phyloP scores from a whole-genome alignment of 495 filamentous ascomycete genomes.

The Annulohypoxylon bovei region DNA sequence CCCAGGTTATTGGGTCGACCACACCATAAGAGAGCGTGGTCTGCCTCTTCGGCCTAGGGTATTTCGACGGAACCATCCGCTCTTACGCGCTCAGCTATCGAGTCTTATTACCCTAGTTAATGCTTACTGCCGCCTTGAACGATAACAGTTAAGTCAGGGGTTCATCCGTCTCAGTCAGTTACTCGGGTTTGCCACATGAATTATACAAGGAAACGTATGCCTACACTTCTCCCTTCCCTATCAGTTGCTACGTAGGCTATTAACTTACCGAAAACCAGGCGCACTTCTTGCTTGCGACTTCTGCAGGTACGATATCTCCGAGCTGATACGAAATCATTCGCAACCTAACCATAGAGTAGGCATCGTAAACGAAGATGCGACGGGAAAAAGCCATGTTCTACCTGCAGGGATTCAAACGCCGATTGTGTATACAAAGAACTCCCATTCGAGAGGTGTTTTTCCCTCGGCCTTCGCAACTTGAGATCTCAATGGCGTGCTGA shows the following conservation, averaged over 20 bases:
- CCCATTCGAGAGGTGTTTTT: conserved; percentile 44
- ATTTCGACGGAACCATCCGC: conserved; percentile 42
- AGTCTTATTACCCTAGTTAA: conserved; percentile 32
- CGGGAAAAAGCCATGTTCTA: conserved; percentile 48
- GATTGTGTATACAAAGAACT: conserved; percentile 51
- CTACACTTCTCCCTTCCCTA: conserved; percentile 15
- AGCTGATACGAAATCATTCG: not conserved
- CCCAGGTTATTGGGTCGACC: conserved; percentile 35
- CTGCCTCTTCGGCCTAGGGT: conserved; percentile 21
- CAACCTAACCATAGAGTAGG: conserved; percentile 32
- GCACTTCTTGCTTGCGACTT: conserved; percentile 51
- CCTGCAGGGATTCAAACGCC: conserved; percentile 48
- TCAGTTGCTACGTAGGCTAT: not conserved
- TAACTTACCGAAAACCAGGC: conserved; percentile 39
- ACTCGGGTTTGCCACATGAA: conserved; percentile 45
- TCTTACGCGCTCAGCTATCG: conserved; percentile 31
- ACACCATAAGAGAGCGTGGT: conserved; percentile 15
- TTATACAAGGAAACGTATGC: conserved; percentile 50
- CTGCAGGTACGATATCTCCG: conserved; percentile 37
- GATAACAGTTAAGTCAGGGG: conserved; percentile 38
- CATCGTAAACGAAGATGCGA: conserved; percentile 50
- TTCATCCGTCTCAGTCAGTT: conserved; percentile 21
- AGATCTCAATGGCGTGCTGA: conserved; percentile 14
- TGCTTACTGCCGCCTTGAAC: conserved; percentile 29
- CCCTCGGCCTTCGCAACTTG: not conserved